Evolutionary conservation across 2,329 filamentous ascomycete species (phyloP), one percentile per base, ranked within the genome.

Genomic region (Thermothelomyces thermophilus): DNA sequence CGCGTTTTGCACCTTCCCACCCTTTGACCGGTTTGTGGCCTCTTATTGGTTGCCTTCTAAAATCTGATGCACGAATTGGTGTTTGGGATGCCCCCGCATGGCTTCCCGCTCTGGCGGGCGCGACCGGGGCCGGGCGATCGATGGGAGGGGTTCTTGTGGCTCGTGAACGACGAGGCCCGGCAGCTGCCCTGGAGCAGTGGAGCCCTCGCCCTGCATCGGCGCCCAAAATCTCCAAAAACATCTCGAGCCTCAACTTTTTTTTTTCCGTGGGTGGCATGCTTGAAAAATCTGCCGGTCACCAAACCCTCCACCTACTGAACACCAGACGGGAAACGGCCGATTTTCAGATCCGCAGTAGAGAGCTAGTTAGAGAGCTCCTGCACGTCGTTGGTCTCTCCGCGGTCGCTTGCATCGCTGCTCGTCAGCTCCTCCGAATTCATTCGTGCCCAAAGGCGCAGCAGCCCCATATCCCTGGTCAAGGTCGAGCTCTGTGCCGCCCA

Each of bases 191-290:
- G 16, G 16, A 17, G 14, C 20, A 31, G 50, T 52, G 46, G 50
- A 55, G 55, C 55, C 57, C 50, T 48, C 47, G 37, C 52, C 24
- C 60, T 50, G 57, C 60, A 59, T 62, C 54, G 52, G 50, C 41
- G 60, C 60, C 60, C 58, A 58, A 62, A 61, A 51, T 48, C 46
- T 56, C 50, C 53, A 57, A 55, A 54, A 49, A 52, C 56, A 56
- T 52, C 53, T 46, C 37, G 41, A 52, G 48, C 51, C 51, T 54
- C 37, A 30, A 50, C 28, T 37, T 50, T 52, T 48, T 48, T 46
- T 48, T 41, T 20, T 36, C 37, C n/a, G n/a, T n/a, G n/a, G 22
- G 37, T 22, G 50, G 28, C 49, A 44, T 48, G 52, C 50, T 36
- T 42, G 35, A 46, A 51, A 55, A 46, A 30, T 40, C 50, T 52